Conservation (phyloP, 768 basidiomycete genomes). For the Cubamyces sp. region DNA sequence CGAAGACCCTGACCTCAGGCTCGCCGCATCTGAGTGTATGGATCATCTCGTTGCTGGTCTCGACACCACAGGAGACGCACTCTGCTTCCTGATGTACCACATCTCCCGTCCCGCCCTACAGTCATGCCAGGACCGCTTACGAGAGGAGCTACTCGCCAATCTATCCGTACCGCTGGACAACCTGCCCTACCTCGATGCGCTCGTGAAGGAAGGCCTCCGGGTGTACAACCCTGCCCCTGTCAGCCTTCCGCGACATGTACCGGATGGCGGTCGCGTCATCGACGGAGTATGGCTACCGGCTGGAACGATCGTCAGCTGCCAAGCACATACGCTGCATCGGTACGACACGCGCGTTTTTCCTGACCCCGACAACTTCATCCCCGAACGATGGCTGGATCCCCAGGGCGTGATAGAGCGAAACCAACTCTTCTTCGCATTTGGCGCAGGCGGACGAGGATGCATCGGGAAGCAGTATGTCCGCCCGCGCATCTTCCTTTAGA, state of each 20-base stretch:
- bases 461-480: constrained; percentile 29
- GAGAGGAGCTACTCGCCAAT: constrained; percentile 43
- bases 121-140: constrained; percentile 24
- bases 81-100: constrained; percentile 31
- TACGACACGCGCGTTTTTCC: constrained; percentile 81
- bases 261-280: constrained; percentile 86
- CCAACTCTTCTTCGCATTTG: constrained; percentile 82
- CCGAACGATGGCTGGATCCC: constrained; percentile 92
- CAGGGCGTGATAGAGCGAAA: constrained; percentile 81
- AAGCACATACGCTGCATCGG: constrained; percentile 84
- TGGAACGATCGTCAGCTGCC: constrained; percentile 92
- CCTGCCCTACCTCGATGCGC: constrained; percentile 90
- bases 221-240: constrained; percentile 93
- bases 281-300: constrained; percentile 87
- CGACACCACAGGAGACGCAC: constrained; percentile 32
- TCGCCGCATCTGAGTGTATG: constrained; percentile 29
- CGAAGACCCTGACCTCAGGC: constrained; percentile 1
- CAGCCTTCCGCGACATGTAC: constrained; percentile 87
- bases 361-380: constrained; percentile 78
- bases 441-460: constrained; percentile 28
- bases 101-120: constrained; percentile 25
- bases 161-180: constrained; percentile 82
- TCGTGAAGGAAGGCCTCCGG: constrained; percentile 92
- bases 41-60: constrained; percentile 30
- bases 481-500: too few relatives aligned